Evolutionary conservation across 495 filamentous ascomycete species (phyloP), one percentile per base, ranked within the genome.

Genomic region (Venustampulla echinocandica): DNA sequence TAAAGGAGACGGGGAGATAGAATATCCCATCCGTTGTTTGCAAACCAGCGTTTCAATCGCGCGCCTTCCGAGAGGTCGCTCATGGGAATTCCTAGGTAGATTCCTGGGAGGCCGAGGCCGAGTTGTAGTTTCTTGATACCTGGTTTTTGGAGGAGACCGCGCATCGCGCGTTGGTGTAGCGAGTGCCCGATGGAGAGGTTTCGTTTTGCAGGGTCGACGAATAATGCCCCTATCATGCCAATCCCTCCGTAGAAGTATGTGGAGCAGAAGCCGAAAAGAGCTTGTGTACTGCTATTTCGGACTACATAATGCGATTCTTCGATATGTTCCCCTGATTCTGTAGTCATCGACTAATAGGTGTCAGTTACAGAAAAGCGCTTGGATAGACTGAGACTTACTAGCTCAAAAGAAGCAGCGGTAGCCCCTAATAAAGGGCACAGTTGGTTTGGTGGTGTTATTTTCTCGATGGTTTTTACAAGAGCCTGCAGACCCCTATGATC

Each of bases 281-380:
- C 85, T 37, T 85, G 80, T 0, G 88, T 95, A 61, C 80, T 89
- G 65, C 83, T 90, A 64, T 94, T 95, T 6, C 88, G 84, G 36
- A 95, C 88, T 15, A 94, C 85, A 60, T 87, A 94, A 57, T 95
- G 88, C 9, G 82, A 69, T 61, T 90, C 86, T 39, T 85, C 77
- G 23, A 90, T 80, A 7, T 27, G n/a, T 11, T 54, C 44, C 3
- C 18, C 68, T 4, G 40, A 13, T 19, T 49, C 44, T 0, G 35
- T 14, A 14, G 22, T 10, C 20, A 30, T 27, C 17, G 10, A 17
- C 43, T 54, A 27, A 22, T n/a, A 18, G 2, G 24, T 42, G 38
- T 50, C 20, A 46, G 37, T 38, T 45, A 6, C 1, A 14, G 35
- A 3, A 33, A n/a, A 10, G 34, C 17, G 32, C 10, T 9, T 33